Evolutionary conservation across 768 basidiomycete species (phyloP), one percentile per base, ranked within the genome.

Genomic region (Xerocomellus intermedius): DNA sequence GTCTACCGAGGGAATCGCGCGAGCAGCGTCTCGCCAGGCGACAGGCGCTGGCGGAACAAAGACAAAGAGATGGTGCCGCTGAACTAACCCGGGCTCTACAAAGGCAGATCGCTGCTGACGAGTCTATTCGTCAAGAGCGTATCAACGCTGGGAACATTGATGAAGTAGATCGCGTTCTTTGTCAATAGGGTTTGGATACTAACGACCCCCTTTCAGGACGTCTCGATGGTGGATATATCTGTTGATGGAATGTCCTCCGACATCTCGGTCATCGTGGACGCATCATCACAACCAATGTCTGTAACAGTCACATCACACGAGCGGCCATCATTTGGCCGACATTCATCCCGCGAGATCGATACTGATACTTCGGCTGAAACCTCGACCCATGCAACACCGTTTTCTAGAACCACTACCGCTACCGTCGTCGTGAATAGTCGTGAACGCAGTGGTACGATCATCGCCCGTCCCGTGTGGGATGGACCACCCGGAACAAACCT

Each of bases 361-460:
- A 77, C 78, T 22, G 84, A 86, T 58, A 77, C 83, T 6, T 84
- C 85, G 4, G 78, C 83, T 19, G 84, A 88, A 59, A 79, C 78
- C 13, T 87, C 85, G 0, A 72, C 79, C 10, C 79, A 82, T 35
- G 74, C 79, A 8, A 88, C 87, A 0, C 86, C 87, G 12, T 78
- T 80, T 7, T 80, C 80, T 2, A 79, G 79, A 39, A 85, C 86
- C 0, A 85, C 85, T 12, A 85, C 82, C 0, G 79, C 81, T 0
- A 71, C 80, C n/a, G 83, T 84, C 39, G 68, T 84, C n/a, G 75
- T 85, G 24, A 77, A 55, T n/a, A 8, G 61, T n/a, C 76, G 89
- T 26, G 87, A 89, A 59, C 82, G 89, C 42, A 87, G 87, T 57
- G 88, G 87, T 10, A 91, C 89, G 2, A 78, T 91, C 57, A 82